phyloP scores from a whole-genome alignment of 495 filamentous ascomycete species.

The Aspergillus steynii region DNA sequence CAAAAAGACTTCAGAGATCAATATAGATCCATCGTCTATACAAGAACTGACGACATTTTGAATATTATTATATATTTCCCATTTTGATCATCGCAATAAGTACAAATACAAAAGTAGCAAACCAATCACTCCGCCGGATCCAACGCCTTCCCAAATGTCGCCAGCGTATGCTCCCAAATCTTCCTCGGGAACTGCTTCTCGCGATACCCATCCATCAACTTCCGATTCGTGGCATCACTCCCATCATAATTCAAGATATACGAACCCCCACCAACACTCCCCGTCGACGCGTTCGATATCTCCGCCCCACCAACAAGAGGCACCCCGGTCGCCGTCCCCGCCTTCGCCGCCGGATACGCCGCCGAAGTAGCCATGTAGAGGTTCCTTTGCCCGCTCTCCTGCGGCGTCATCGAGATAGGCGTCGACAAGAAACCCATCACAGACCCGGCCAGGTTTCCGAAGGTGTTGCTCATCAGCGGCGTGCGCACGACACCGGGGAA shows the following conservation, averaged over 20 bases:
- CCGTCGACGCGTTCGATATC: constrained; percentile 42
- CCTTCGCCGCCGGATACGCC: constrained; percentile 39
- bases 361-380: constrained; percentile 54
- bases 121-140: neutral
- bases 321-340: constrained; percentile 32
- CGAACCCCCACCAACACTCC: constrained; percentile 49
- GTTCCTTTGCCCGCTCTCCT: constrained; percentile 57
- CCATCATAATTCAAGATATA: constrained; percentile 49
- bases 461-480: constrained; percentile 23
- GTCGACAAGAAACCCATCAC: constrained; percentile 24
- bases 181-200: constrained; percentile 40
- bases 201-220: constrained; percentile 35
- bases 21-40: too few relatives aligned
- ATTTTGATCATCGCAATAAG: too few relatives aligned
- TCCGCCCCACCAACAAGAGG: constrained; percentile 24
- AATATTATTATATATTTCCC: too few relatives aligned
- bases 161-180: constrained; percentile 52
- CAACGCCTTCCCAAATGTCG: constrained; percentile 36
- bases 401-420: constrained; percentile 29
- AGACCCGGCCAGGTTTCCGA: constrained; percentile 11
- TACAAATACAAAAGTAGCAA: neutral
- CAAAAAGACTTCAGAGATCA: too few relatives aligned
- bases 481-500: constrained; percentile 57
- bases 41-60: too few relatives aligned
- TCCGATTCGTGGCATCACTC: constrained; percentile 37